These are phyloP conservation scores for Annulohypoxylon stygium DNA, from an alignment of 495 filamentous ascomycete species.

Conservation along the genomic window DNA sequence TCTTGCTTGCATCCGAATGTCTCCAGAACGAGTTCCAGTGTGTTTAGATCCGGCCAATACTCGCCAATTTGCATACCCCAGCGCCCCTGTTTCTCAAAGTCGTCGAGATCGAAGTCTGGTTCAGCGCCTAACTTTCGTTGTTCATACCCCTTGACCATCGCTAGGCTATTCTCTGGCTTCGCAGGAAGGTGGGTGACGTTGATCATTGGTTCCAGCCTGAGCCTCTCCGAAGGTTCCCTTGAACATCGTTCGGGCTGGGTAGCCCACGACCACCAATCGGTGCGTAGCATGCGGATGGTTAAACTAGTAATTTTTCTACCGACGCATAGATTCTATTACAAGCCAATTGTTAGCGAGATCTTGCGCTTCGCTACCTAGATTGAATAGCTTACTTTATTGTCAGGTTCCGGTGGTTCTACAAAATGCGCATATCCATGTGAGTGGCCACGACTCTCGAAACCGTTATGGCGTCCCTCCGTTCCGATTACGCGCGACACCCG, in stretches of 20 bases:
- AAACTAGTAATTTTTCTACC: slow-evolving; percentile 48
- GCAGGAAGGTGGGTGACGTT: slow-evolving; percentile 35
- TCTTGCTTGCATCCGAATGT: slow-evolving; percentile 41
- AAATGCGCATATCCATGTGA: slow-evolving; percentile 39
- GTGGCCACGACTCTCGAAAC: slow-evolving; percentile 37
- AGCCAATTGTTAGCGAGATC: neutral
- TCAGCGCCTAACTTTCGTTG: slow-evolving; percentile 42
- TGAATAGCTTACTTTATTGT: neutral
- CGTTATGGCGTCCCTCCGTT: slow-evolving; percentile 39
- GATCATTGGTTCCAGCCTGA: slow-evolving; percentile 50
- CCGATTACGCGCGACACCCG: slow-evolving; percentile 48
- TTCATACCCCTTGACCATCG: slow-evolving; percentile 46
- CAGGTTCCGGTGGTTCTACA: neutral
- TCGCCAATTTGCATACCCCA: slow-evolving; percentile 47
- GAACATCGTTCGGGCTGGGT: slow-evolving; percentile 6
- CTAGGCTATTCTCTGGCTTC: slow-evolving; percentile 19
- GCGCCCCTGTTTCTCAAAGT: slow-evolving; percentile 45
- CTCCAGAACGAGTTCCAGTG: slow-evolving; percentile 46
- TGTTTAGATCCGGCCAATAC: slow-evolving; percentile 47
- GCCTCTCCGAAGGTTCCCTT: slow-evolving; percentile 22
- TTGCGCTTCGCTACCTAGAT: neutral
- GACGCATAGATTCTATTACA: slow-evolving; percentile 33
- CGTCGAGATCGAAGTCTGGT: slow-evolving; percentile 46
- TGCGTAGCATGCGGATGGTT: slow-evolving; percentile 47
- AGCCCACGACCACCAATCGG: slow-evolving; percentile 51